phyloP scores from a whole-genome alignment of 306 rosid species.

The Casuarina glauca region DNA sequence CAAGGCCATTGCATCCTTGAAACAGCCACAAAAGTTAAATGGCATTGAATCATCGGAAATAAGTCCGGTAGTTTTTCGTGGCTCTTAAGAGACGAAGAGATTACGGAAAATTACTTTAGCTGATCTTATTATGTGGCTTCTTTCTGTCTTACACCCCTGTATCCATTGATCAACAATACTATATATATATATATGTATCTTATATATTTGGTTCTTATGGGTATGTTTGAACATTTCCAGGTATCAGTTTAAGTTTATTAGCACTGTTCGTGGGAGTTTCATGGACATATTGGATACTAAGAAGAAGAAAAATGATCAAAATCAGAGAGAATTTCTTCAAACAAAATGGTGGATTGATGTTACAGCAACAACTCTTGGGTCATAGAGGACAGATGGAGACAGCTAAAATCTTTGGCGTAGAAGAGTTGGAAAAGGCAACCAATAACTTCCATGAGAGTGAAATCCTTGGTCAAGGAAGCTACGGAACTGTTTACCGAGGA shows the following conservation, averaged over 20 bases:
- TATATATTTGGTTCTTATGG: not conserved
- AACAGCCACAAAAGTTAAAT: too few relatives aligned
- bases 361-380: constrained; percentile 32
- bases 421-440: constrained; percentile 45
- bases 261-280: constrained; percentile 18
- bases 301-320: constrained; percentile 37
- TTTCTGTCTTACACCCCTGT: too few relatives aligned
- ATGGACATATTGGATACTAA: constrained; percentile 30
- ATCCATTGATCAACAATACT: too few relatives aligned
- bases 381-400: constrained; percentile 12
- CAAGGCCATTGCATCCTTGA: too few relatives aligned
- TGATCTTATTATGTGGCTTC: too few relatives aligned
- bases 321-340: constrained; percentile 30
- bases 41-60: too few relatives aligned
- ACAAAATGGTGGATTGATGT: constrained; percentile 43
- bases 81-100: too few relatives aligned
- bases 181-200: too few relatives aligned
- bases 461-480: constrained; percentile 47
- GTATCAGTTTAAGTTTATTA: constrained; percentile 5
- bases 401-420: constrained; percentile 23
- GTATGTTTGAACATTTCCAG: constrained; percentile 21
- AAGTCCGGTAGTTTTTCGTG: too few relatives aligned
- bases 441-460: constrained; percentile 27
- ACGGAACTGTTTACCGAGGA: constrained; percentile 46
- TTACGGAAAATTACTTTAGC: too few relatives aligned